phyloP scores from a whole-genome alignment of 2,329 filamentous ascomycete genomes.

The Trichoderma brevicompactum region DNA sequence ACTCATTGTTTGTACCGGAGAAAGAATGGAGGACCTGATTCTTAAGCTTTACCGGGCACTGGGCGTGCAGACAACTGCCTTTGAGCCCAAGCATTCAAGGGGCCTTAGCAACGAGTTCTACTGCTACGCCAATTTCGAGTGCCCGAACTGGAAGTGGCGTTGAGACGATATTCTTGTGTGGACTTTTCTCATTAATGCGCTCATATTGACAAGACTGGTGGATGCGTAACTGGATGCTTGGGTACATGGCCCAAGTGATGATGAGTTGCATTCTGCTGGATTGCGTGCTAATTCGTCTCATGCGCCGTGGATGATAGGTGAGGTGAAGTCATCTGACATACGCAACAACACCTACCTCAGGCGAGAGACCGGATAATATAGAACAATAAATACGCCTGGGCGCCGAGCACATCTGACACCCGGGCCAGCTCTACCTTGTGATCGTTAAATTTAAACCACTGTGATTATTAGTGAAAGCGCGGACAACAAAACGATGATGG shows the following conservation, averaged over 20 bases:
- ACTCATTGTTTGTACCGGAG: constrained; percentile 75
- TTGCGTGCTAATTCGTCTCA: background rate
- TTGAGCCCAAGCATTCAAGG: constrained; percentile 69
- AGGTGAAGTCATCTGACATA: background rate
- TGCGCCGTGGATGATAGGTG: background rate
- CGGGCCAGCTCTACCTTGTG: constrained; percentile 85
- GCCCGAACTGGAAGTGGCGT: constrained; percentile 54
- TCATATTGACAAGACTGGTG: background rate
- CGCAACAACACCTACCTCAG: background rate
- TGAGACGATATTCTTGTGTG: background rate
- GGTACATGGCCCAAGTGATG: background rate
- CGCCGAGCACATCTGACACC: constrained; percentile 81
- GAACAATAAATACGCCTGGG: constrained; percentile 89
- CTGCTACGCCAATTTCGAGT: constrained; percentile 80
- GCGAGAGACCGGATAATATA: constrained; percentile 72
- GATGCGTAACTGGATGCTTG: background rate
- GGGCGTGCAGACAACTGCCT: constrained; percentile 67
- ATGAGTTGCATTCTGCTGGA: background rate
- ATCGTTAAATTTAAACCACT: constrained; percentile 98
- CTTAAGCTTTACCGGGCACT: constrained; percentile 68
- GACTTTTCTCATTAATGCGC: background rate
- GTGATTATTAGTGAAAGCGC: constrained; percentile 31
- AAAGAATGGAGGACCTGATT: constrained; percentile 71
- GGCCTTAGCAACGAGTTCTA: constrained; percentile 80
- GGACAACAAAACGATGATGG: background rate